phyloP scores from a whole-genome alignment of 1,139 yeast genomes.

The Kodamaea sp. region DNA sequence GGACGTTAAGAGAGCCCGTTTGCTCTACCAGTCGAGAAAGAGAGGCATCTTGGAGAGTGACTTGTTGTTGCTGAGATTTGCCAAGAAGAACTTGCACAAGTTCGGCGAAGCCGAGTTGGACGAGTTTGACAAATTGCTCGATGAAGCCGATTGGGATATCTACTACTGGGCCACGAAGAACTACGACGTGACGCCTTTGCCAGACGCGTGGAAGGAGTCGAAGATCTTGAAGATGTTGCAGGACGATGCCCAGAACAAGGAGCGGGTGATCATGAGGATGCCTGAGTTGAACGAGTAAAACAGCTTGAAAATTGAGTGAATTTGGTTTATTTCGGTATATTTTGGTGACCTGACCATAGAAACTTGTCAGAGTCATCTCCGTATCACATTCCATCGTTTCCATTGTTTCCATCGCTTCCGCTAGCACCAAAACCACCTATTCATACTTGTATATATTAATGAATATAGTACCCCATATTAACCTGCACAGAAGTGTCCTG shows the following conservation, averaged over 20 bases:
- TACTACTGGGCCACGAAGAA: constrained; percentile 96
- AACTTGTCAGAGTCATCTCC: too few relatives aligned
- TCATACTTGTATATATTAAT: too few relatives aligned
- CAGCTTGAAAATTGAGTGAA: too few relatives aligned
- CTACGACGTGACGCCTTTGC: constrained; percentile 77
- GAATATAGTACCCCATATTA: too few relatives aligned
- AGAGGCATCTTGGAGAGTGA: constrained; percentile 96
- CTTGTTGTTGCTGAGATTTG: constrained; percentile 79
- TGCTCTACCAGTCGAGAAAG: constrained; percentile 88
- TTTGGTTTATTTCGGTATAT: too few relatives aligned
- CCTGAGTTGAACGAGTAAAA: constrained; percentile 54
- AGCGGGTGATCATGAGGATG: constrained; percentile 79
- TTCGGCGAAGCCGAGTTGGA: constrained; percentile 70
- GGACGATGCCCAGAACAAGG: constrained; percentile 71
- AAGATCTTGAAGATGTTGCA: constrained; percentile 66
- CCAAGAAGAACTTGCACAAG: constrained; percentile 63
- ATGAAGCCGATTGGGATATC: constrained; percentile 97
- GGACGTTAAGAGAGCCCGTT: constrained; percentile 79
- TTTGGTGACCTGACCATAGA: too few relatives aligned
- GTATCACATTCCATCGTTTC: too few relatives aligned
- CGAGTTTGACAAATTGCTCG: constrained; percentile 83
- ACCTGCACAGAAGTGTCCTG: too few relatives aligned
- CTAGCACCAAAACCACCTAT: background rate
- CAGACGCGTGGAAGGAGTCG: constrained; percentile 78
- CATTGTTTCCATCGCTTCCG: too few relatives aligned